Evolutionary conservation across 345 rosid genomes (phyloP), one percentile per base, ranked within the genome.

Genomic region (Physaria fendleri): DNA sequence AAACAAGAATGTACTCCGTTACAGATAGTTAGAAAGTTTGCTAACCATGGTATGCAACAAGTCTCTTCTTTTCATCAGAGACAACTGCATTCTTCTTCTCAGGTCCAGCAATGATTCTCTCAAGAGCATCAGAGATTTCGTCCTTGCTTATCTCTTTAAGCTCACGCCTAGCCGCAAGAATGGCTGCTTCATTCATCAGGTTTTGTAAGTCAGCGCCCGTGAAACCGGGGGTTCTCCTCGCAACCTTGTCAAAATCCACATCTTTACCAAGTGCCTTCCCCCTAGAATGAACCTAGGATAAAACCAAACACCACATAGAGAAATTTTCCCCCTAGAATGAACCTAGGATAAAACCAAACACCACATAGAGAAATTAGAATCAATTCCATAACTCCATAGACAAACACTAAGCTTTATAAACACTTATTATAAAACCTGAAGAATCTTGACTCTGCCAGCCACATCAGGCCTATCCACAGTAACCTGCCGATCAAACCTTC

Each of bases 131-230:
- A 0, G 95, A 79, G 55, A 93, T 93, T 75, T 89, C 99, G 38
- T 93, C 99, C 51, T 93, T 89, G 78, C 97, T 93, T 49, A 93
- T 89, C 75, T 93, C 97, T 85, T 93, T 93, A 12, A 93, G 97
- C 46, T 87, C 91, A 47, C 95, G 91, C 70, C 99, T 82, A 10
- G 99, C 99, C 5, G 99, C 97, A 61, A 92, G 86, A 71, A 92
- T 88, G 38, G 99, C 97, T 2, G 97, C 99, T 64, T 93, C 99
- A 55, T 89, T 93, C 99, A 88, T 93, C 71, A 93, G 71, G 68
- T 93, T 88, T 80, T 89, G 97, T 78, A 93, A 64, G 68, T 93
- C 97, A 35, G 99, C 97, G 25, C 99, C 99, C 0, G 95, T 89
- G 73, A 93, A 93, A 69, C 97, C 99, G 0, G 95, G 97, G 18